Percentiles rank a stretch among this genome's conserved stretches.
phyloP scores from a whole-genome alignment of 768 basidiomycete genomes.

The Russula ochroleuca region DNA sequence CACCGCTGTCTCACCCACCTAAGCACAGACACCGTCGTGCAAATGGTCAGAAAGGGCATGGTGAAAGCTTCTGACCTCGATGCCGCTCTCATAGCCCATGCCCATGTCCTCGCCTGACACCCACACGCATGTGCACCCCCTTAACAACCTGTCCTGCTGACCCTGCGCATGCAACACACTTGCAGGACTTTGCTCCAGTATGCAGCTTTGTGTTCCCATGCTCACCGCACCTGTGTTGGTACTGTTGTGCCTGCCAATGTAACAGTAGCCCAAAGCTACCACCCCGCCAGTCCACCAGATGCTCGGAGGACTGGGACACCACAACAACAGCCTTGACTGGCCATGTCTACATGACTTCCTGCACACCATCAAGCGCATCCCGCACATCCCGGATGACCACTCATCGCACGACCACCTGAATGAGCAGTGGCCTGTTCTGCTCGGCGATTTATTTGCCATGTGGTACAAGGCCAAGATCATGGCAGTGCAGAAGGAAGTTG shows the following conservation, averaged over 20 bases:
- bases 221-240: no score
- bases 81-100: no score
- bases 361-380: constrained; percentile 52
- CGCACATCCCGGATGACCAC: constrained; percentile 66
- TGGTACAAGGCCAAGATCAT: no score
- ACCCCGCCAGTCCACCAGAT: constrained; percentile 79
- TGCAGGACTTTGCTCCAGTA: constrained; percentile 79
- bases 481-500: no score
- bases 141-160: neutral
- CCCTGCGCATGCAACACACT: neutral
- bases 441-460: constrained; percentile 44
- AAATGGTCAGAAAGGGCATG: no score
- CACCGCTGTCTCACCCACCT: no score
- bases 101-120: no score
- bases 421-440: no score
- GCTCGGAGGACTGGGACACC: constrained; percentile 92
- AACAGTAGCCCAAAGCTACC: constrained; percentile 60
- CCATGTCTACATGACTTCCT: constrained; percentile 64
- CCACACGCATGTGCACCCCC: no score
- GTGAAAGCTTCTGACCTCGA: no score
- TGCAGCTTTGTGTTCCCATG: no score
- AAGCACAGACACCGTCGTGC: no score
- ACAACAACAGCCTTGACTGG: constrained; percentile 84
- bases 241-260: constrained; percentile 7
- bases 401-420: constrained; percentile 88